These are phyloP conservation scores for Acephala macrosclerotiorum DNA, from an alignment of 2,329 filamentous ascomycete genomes.

Conservation along the genomic window DNA sequence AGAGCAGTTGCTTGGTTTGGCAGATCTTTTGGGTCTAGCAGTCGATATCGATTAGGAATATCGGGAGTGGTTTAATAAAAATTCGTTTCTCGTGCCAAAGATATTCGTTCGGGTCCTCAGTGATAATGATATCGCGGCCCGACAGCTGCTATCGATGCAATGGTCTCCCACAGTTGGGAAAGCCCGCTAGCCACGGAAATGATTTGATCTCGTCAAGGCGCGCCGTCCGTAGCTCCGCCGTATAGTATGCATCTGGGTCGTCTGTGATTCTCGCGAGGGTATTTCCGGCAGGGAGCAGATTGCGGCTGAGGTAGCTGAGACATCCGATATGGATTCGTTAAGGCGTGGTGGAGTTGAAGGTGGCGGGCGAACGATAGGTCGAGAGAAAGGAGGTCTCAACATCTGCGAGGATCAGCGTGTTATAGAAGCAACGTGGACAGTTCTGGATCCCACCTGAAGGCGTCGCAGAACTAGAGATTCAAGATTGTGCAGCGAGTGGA, in stretches of 20 bases:
- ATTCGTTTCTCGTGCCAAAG: constrained; percentile 41
- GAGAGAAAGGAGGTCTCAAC: constrained; percentile 24
- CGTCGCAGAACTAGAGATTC: too few relatives aligned
- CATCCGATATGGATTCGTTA: background rate
- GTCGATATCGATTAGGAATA: constrained; percentile 39
- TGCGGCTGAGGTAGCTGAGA: constrained; percentile 15
- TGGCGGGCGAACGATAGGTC: constrained; percentile 10
- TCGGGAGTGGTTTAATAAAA: constrained; percentile 45
- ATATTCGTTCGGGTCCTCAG: constrained; percentile 36
- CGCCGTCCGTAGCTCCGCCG: constrained; percentile 16
- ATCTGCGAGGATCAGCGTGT: constrained; percentile 15
- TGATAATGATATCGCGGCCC: constrained; percentile 44
- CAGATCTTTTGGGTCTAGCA: constrained; percentile 34
- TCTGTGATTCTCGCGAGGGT: constrained; percentile 21
- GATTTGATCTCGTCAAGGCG: constrained; percentile 20
- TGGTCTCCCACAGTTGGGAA: constrained; percentile 25
- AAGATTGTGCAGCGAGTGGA: too few relatives aligned
- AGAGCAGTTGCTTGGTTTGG: constrained; percentile 35
- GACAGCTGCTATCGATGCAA: constrained; percentile 45
- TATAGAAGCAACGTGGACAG: too few relatives aligned
- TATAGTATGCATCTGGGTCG: constrained; percentile 22
- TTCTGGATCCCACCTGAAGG: too few relatives aligned
- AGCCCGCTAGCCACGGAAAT: constrained; percentile 27
- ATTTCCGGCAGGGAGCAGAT: constrained; percentile 20
- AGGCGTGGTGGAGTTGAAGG: constrained; percentile 10